phyloP scores from a whole-genome alignment of 495 filamentous ascomycete species.

The Venustampulla echinocandica region DNA sequence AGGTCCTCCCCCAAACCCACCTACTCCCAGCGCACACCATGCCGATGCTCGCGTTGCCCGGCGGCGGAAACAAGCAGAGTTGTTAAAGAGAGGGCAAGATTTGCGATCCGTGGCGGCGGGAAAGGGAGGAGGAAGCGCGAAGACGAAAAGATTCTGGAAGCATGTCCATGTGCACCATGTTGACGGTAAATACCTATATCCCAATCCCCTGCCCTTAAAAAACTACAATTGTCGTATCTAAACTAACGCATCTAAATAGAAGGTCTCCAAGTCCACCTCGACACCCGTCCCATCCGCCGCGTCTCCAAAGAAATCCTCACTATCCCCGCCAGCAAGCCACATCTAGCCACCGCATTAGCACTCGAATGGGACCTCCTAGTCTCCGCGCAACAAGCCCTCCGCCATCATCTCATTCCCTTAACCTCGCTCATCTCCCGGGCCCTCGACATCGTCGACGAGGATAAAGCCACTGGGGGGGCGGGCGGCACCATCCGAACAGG shows the following conservation, averaged over 20 bases:
- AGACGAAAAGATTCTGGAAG: conserved; percentile 77
- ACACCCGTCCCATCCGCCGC: conserved; percentile 72
- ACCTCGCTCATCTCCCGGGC: conserved; percentile 77
- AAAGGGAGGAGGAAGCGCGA: conserved; percentile 26
- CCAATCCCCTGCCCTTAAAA: too few relatives aligned
- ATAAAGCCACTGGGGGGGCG: conserved; percentile 28
- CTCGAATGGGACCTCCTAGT: conserved; percentile 86
- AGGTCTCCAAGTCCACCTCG: conserved; percentile 68
- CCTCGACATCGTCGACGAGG: conserved; percentile 62
- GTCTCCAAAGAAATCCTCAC: conserved; percentile 58
- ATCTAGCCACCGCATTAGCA: conserved; percentile 79
- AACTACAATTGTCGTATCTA: too few relatives aligned
- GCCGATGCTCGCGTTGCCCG: conserved; percentile 40
- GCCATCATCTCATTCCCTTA: conserved; percentile 77
- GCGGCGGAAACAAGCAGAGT: conserved; percentile 46
- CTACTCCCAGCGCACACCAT: conserved; percentile 47
- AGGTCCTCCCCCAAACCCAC: conserved; percentile 76
- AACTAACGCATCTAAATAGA: conserved; percentile 28
- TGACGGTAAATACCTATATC: conserved; percentile 42
- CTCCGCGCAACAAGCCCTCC: conserved; percentile 66
- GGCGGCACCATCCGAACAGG: conserved; percentile 39
- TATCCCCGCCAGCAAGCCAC: conserved; percentile 63
- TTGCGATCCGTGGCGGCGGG: conserved; percentile 32
- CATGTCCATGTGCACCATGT: conserved; percentile 57
- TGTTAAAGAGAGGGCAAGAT: conserved; percentile 40